Evolutionary conservation across 140 eudicot species (phyloP).

Genomic region (Oenanthe javanica): DNA sequence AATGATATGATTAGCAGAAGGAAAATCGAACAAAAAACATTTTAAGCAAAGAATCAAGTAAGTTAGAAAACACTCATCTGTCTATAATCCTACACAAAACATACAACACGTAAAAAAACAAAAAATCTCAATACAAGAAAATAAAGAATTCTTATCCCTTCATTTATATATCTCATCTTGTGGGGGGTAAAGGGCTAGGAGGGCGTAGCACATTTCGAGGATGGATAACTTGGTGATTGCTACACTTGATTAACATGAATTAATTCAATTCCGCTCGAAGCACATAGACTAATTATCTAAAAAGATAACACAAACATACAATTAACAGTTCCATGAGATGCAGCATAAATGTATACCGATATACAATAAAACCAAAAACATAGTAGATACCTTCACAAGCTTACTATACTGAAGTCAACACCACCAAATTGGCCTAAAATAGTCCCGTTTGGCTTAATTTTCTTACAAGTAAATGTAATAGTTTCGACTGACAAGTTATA

Average conservation of each 20-base stretch:
- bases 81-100: not conserved
- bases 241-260: not conserved
- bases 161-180: not conserved
- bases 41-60: not conserved
- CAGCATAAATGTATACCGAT: too few relatives aligned
- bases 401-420: too few relatives aligned
- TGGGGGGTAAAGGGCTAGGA: not conserved
- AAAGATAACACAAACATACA: not conserved
- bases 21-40: not conserved
- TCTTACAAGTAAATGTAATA: too few relatives aligned
- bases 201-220: not conserved
- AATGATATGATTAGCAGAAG: conserved; percentile 1
- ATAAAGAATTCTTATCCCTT: not conserved
- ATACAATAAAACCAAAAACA: too few relatives aligned
- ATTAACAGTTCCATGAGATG: too few relatives aligned
- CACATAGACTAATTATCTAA: not conserved
- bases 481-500: too few relatives aligned
- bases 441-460: too few relatives aligned
- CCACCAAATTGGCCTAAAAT: too few relatives aligned
- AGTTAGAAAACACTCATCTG: not conserved
- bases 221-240: not conserved
- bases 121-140: not conserved
- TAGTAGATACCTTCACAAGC: too few relatives aligned
- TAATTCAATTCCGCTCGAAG: not conserved
- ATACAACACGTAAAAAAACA: not conserved